phyloP scores from a whole-genome alignment of 2,329 filamentous ascomycete species.

The Diaporthe vexans region DNA sequence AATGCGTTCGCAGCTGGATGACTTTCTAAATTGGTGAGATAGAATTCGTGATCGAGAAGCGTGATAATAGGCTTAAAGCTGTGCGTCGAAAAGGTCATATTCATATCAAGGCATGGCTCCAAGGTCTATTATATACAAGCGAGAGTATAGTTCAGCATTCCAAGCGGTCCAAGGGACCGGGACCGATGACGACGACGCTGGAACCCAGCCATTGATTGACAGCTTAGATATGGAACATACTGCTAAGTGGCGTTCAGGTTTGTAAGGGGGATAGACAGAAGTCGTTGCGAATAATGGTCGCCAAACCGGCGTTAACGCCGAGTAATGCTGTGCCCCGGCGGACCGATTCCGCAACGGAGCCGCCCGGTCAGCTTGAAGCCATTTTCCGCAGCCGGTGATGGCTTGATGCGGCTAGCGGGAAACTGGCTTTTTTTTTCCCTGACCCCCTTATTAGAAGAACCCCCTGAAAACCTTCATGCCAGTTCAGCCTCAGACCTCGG shows the following conservation, averaged over 20 bases:
- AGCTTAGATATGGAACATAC: neutral
- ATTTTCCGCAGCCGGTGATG: neutral
- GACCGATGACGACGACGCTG: neutral
- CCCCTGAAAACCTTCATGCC: neutral
- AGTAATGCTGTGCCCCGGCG: neutral
- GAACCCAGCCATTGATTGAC: neutral
- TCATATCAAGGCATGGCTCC: no score
- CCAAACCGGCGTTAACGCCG: neutral
- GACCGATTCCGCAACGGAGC: neutral
- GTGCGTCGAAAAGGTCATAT: neutral
- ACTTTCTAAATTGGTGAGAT: neutral
- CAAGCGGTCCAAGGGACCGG: neutral
- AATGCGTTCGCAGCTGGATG: no score
- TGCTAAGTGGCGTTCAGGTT: neutral
- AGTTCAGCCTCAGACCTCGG: neutral
- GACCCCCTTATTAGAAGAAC: neutral
- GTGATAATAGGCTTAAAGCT: no score
- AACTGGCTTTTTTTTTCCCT: neutral
- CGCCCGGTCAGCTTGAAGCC: neutral
- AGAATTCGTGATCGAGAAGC: no score
- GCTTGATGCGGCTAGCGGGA: slow-evolving; percentile 25
- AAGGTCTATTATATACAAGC: neutral
- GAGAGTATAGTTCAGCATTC: neutral
- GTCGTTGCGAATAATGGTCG: neutral
- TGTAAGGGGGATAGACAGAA: neutral